Percentiles rank a stretch among this genome's conserved stretches.
phyloP scores from a whole-genome alignment of 257 asterid genomes.

The Capsicum pubescens region DNA sequence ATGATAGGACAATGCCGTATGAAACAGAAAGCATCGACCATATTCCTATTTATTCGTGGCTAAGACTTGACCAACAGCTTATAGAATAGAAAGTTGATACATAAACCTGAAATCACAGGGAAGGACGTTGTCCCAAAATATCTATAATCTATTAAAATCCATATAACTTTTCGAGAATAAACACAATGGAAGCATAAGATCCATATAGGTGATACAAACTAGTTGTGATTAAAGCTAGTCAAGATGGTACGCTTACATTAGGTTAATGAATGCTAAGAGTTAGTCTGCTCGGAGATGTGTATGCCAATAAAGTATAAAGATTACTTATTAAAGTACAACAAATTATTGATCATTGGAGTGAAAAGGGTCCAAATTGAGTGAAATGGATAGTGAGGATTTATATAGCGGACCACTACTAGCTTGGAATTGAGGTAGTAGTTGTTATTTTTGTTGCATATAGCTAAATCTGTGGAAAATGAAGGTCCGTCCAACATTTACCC shows the following conservation, averaged over 20 bases:
- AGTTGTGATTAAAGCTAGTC: conserved; percentile 14
- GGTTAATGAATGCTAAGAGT: background rate
- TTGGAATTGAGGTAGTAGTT: background rate
- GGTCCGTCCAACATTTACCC: background rate
- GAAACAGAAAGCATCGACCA: background rate
- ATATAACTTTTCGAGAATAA: background rate
- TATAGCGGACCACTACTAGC: background rate
- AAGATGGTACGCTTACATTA: conserved; percentile 14
- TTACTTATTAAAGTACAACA: background rate
- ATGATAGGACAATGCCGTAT: background rate
- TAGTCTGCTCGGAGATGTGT: background rate
- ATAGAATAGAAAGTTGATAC: background rate
- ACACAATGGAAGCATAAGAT: background rate
- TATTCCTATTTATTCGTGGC: background rate
- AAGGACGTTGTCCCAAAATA: background rate
- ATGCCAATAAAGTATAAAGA: background rate
- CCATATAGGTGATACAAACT: background rate
- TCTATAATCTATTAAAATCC: conserved; percentile 14
- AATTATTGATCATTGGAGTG: conserved; percentile 10
- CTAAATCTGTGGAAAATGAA: conserved; percentile 4
- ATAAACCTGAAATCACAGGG: background rate
- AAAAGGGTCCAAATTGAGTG: background rate
- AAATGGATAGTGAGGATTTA: conserved; percentile 19
- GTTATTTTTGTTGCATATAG: background rate
- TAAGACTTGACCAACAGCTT: background rate